Evolutionary conservation across 208 protist genomes (phyloP), one percentile per base, ranked within the genome.

Genomic region (Phytomonas sp.): DNA sequence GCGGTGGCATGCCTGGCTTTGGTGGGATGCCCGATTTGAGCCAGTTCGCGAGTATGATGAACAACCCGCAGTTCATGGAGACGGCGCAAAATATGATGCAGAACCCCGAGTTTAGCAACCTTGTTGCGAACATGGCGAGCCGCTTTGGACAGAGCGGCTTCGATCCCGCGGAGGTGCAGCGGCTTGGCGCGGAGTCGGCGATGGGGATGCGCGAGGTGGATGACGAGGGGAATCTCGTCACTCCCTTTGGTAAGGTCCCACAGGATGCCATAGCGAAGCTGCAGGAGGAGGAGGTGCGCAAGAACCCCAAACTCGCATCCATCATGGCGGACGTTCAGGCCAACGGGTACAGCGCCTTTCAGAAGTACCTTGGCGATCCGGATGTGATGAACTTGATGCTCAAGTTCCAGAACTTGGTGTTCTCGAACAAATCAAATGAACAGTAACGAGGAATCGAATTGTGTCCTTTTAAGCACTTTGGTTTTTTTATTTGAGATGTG

Each of bases 41-140:
- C 66, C 80, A 91, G 68, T 79, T 97, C 37, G 65, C 82, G 17
- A 79, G 76, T 68, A 90, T 96, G 84, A 91, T 95, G 87, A 85
- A 81, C 77, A 97, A 96, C 76, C 93, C 93, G n/a, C 81, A 95
- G 77, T 94, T 97, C 78, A 84, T 96, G 82, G 81, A 95, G 73
- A 89, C 86, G 46, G 83, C 89, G 51, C 81, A 90, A 73, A 79
- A 80, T 43, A 90, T 96, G 83, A 95, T 97, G 93, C 79, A 91
- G 72, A 96, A 96, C 67, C 93, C 93, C 34, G 75, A 93, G 80
- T 95, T 97, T 80, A 92, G 79, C 69, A 81, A 82, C 66, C 68
- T 96, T 60, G 82, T 95, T 31, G 68, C 78, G 36, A 93, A 92
- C 72, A 94, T 97, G 84, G 87, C 90, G 4, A 67, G 80, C 40